phyloP scores from a whole-genome alignment of 1,139 yeast species.

The Zygoascus meyerae region DNA sequence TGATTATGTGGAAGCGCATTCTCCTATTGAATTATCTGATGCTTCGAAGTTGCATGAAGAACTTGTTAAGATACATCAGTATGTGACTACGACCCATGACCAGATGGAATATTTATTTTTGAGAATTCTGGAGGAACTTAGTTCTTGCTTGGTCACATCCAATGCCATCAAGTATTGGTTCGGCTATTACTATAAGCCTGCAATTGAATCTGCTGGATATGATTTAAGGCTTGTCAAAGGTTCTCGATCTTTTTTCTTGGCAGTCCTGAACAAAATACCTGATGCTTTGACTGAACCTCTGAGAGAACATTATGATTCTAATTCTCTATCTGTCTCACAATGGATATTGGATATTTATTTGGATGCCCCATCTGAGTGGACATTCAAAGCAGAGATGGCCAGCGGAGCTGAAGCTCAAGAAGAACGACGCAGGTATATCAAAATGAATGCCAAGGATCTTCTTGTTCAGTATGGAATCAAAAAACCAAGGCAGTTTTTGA shows the following conservation, averaged over 20 bases:
- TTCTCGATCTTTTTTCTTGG: slow-evolving; percentile 40
- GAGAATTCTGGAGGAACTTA: slow-evolving; percentile 38
- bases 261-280: slow-evolving; percentile 24
- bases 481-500: slow-evolving; percentile 35
- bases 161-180: slow-evolving; percentile 49
- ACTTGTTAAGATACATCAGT: slow-evolving; percentile 41
- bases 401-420: slow-evolving; percentile 24
- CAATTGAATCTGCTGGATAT: slow-evolving; percentile 58
- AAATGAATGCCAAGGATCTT: slow-evolving; percentile 40
- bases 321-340: slow-evolving; percentile 14
- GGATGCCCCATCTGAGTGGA: slow-evolving; percentile 11
- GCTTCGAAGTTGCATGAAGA: slow-evolving; percentile 45
- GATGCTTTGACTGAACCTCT: slow-evolving; percentile 10
- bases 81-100: slow-evolving; percentile 33
- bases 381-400: slow-evolving; percentile 6
- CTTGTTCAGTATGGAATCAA: slow-evolving; percentile 40
- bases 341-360: slow-evolving; percentile 24
- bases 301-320: slow-evolving; percentile 19
- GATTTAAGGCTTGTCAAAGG: slow-evolving; percentile 36
- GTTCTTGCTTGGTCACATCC: slow-evolving; percentile 38
- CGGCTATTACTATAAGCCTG: slow-evolving; percentile 46
- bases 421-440: slow-evolving; percentile 48
- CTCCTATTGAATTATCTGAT: slow-evolving; percentile 36
- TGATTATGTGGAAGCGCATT: slow-evolving; percentile 37
- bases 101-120: slow-evolving; percentile 38